Evolutionary conservation across 179 eudicot species (phyloP), one percentile per base, ranked within the genome.

Genomic region (Pouteria campechiana): DNA sequence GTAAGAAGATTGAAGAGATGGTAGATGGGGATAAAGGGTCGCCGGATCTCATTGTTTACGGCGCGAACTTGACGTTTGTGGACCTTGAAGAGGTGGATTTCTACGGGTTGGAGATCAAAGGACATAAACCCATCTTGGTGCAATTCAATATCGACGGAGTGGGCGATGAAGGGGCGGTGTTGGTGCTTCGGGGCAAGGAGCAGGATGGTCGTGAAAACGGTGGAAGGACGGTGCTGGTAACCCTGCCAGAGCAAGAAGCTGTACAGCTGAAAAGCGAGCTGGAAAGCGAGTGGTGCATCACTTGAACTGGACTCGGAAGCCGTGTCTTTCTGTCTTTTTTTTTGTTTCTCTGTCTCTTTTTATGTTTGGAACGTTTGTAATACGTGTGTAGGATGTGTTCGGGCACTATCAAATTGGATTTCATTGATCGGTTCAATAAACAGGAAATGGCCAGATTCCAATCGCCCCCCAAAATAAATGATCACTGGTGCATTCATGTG

Each of bases 21-120:
- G 39, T 63, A 43, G 69, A 33, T 19, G 33, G 17, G 30, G 61
- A 38, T 5, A 50, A 32, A 1, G 68, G 40, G 5, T 32, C 12
- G 17, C 36, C 35, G 2, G 69, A 78, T 42, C 68, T 64, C 23
- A 22, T 74, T 4, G 23, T 78, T 2, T 78, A 74, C 17, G 86
- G 81, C 0, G 59, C 81, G 17, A 56, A 68, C 34, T 41, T 74
- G 16, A 74, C 81, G 6, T 78, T 78, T 24, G 70, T 74, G 14
- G 45, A 74, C 43, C 35, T 68, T 68, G 73, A 70, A 38, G 69
- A 37, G 25, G 38, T 15, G 7, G 27, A 68, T 13, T 6, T 68
- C 17, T 63, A 74, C 17, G 75, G 58, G 32, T 14, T 78, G 3
- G 37, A 48, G 11, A 6, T 72, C 19, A 37, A 49, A 7, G 78